A percentile compares a stretch with the other conserved stretches of the same genome.
phyloP scores from a whole-genome alignment of 2,329 filamentous ascomycete genomes.

The Graphiopsis chlorocephala region DNA sequence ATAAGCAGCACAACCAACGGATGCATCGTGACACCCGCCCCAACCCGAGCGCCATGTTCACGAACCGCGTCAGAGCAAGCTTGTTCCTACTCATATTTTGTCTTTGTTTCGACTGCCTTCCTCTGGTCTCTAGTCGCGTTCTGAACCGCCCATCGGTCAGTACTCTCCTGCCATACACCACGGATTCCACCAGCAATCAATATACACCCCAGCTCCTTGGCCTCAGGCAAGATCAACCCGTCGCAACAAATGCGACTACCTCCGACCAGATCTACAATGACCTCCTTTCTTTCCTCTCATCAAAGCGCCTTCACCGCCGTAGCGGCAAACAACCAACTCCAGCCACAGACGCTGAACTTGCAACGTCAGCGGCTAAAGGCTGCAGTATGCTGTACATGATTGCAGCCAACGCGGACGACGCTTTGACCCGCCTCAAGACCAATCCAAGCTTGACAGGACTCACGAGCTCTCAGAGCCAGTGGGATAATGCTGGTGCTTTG shows the following conservation, averaged over 20 bases:
- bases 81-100: neutral
- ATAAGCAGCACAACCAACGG: neutral
- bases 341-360: neutral
- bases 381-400: constrained; percentile 16
- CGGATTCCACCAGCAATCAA: neutral
- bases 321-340: neutral
- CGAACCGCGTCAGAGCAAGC: neutral
- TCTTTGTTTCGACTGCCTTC: neutral
- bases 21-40: neutral
- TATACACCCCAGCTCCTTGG: neutral
- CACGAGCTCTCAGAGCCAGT: constrained; percentile 6
- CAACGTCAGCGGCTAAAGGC: neutral
- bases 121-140: neutral
- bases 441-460: neutral
- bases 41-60: neutral
- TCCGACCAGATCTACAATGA: neutral
- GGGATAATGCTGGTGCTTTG: constrained; percentile 5
- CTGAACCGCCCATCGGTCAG: neutral
- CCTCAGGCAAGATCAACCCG: neutral
- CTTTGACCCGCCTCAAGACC: constrained; percentile 10
- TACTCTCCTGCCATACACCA: neutral
- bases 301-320: neutral
- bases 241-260: neutral
- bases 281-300: neutral
- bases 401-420: constrained; percentile 6